Evolutionary conservation across 208 protist species (phyloP).

Genomic region (Leishmania mexicana): DNA sequence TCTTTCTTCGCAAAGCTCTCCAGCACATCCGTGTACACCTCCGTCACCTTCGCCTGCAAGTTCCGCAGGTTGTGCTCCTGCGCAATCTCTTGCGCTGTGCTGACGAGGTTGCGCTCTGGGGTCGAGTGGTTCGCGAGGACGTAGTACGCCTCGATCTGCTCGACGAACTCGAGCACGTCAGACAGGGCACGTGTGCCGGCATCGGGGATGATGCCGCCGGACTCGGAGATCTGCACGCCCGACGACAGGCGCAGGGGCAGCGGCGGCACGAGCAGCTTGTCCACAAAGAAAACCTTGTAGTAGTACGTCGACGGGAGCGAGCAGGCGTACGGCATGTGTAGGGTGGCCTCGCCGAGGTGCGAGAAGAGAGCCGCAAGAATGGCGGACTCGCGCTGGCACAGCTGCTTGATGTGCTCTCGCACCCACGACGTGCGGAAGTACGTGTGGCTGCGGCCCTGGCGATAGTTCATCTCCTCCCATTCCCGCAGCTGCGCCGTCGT

Average conservation of each 20-base stretch:
- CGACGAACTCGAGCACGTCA: conserved; percentile 76
- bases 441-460: conserved; percentile 65
- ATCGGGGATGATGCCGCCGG: conserved; percentile 69
- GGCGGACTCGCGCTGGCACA: conserved; percentile 67
- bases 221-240: conserved; percentile 73
- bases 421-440: conserved; percentile 70
- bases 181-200: conserved; percentile 66
- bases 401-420: conserved; percentile 81
- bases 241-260: conserved; percentile 83
- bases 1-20: conserved; percentile 99
- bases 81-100: conserved; percentile 55
- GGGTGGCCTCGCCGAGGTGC: conserved; percentile 76
- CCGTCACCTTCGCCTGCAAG: conserved; percentile 82
- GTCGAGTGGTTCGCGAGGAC: conserved; percentile 69
- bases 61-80: conserved; percentile 89
- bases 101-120: conserved; percentile 44
- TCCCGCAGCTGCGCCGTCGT: conserved; percentile 54
- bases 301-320: conserved; percentile 52
- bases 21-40: conserved; percentile 76
- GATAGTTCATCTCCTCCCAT: conserved; percentile 66
- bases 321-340: conserved; percentile 55
- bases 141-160: conserved; percentile 86
- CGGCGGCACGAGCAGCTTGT: conserved; percentile 87
- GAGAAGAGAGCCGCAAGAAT: conserved; percentile 80
- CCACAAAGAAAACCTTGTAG: conserved; percentile 88